These are phyloP conservation scores for Penicillium digitatum DNA, from an alignment of 2,329 filamentous ascomycete genomes.

Conservation along the genomic window DNA sequence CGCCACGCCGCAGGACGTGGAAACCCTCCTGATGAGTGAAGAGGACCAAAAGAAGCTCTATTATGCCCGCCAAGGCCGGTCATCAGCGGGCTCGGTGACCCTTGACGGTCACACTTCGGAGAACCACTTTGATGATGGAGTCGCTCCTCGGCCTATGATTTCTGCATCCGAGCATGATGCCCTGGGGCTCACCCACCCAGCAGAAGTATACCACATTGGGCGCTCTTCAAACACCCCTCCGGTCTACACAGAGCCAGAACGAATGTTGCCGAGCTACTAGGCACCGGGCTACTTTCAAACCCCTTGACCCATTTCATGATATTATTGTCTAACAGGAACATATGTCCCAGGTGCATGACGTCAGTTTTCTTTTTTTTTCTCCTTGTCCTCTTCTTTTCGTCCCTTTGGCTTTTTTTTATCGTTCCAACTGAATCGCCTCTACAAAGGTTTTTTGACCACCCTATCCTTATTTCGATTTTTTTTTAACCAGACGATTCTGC, in stretches of 20 bases:
- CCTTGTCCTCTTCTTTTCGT: neutral
- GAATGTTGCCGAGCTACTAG: neutral
- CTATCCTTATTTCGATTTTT: neutral
- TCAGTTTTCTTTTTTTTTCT: neutral
- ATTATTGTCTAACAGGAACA: conserved; percentile 8
- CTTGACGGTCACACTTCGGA: neutral
- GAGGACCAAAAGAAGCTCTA: conserved; percentile 73
- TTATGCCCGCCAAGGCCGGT: conserved; percentile 55
- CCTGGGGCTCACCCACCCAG: neutral
- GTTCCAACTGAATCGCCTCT: too few species aligned
- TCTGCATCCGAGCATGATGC: neutral
- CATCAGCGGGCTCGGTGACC: conserved; percentile 14
- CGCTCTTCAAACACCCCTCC: neutral
- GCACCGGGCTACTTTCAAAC: neutral
- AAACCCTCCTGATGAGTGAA: conserved; percentile 67
- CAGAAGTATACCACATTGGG: neutral
- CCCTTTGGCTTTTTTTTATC: neutral
- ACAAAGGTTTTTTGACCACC: neutral
- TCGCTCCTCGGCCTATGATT: neutral
- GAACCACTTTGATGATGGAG: neutral
- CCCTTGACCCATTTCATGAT: conserved; percentile 1
- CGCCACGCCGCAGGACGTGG: conserved; percentile 64
- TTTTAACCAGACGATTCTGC: neutral
- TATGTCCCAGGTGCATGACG: neutral
- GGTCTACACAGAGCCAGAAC: neutral